A percentile compares a stretch with the other conserved stretches of the same genome.
phyloP scores from a whole-genome alignment of 306 rosid species.

The Medicago lupulina region DNA sequence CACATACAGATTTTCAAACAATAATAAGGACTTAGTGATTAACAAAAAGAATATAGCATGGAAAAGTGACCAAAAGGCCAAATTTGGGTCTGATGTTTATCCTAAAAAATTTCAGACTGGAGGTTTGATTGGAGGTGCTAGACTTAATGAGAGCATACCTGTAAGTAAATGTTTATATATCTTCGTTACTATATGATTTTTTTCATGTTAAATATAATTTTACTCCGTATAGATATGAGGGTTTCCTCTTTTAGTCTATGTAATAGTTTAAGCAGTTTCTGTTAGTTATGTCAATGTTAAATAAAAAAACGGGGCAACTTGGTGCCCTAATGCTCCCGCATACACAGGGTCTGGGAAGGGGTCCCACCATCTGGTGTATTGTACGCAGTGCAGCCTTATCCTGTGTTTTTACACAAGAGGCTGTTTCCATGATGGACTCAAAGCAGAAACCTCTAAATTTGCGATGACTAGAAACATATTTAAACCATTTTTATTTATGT shows the following conservation, averaged over 20 bases:
- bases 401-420: too few species aligned
- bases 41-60: conserved; percentile 85
- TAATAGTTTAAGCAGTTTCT: too few species aligned
- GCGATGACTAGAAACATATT: background rate
- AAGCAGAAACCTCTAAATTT: too few species aligned
- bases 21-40: conserved; percentile 54
- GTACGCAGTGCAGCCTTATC: too few species aligned
- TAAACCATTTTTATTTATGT: background rate
- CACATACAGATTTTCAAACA: conserved; percentile 64
- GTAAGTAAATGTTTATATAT: conserved; percentile 44
- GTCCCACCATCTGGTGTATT: too few species aligned
- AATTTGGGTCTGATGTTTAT: conserved; percentile 77
- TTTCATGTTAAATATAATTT: background rate
- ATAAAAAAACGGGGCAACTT: too few species aligned
- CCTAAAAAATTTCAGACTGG: conserved; percentile 78
- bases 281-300: too few species aligned
- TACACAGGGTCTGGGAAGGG: too few species aligned
- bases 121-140: conserved; percentile 78
- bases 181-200: background rate
- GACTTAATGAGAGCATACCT: conserved; percentile 71
- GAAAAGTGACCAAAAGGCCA: conserved; percentile 69
- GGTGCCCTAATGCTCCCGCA: too few species aligned
- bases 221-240: background rate
- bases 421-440: too few species aligned
- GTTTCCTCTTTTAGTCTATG: too few species aligned